A percentile compares a stretch with the other conserved stretches of the same genome.
phyloP scores from a whole-genome alignment of 352 stramenopile genomes.

The Aphanomyces stellatus region DNA sequence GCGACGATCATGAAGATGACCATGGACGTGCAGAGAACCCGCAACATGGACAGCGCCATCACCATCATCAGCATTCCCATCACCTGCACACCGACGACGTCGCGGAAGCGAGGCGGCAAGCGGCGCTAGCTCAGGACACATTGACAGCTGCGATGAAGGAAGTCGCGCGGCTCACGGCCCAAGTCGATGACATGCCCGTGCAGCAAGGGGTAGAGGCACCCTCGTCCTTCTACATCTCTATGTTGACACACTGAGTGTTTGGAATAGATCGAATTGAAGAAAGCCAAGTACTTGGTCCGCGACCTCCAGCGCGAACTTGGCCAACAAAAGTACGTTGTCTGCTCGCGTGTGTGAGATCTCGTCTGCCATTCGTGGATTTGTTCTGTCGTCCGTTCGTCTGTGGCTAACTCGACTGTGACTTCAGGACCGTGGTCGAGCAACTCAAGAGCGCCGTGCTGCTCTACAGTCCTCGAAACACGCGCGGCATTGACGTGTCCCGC shows the following conservation, averaged over 20 bases:
- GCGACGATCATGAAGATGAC: constrained; percentile 6
- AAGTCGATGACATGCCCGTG: constrained; percentile 19
- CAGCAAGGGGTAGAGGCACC: constrained; percentile 23
- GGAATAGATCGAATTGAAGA: not conserved
- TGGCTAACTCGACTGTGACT: not conserved
- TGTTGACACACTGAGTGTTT: not conserved
- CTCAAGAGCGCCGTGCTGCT: constrained; percentile 32
- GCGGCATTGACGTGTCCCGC: constrained; percentile 13
- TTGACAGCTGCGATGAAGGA: constrained; percentile 10
- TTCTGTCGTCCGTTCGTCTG: too few relatives aligned
- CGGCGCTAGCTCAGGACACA: constrained; percentile 15
- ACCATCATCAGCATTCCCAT: not conserved
- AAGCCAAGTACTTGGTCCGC: constrained; percentile 27
- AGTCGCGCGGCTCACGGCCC: constrained; percentile 11
- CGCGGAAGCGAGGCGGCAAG: not conserved
- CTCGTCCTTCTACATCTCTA: not conserved
- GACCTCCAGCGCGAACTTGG: constrained; percentile 32
- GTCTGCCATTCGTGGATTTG: too few relatives aligned
- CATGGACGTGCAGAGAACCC: not conserved
- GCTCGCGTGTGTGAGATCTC: too few relatives aligned
- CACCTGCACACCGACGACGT: not conserved
- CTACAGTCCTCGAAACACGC: constrained; percentile 11
- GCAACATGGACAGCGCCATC: not conserved
- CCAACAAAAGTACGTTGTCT: constrained; percentile 15
- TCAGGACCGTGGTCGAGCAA: constrained; percentile 20